Evolutionary conservation across 805 yeast genomes (phyloP), one percentile per base, ranked within the genome.

Genomic region (Lipomyces anomalus): DNA sequence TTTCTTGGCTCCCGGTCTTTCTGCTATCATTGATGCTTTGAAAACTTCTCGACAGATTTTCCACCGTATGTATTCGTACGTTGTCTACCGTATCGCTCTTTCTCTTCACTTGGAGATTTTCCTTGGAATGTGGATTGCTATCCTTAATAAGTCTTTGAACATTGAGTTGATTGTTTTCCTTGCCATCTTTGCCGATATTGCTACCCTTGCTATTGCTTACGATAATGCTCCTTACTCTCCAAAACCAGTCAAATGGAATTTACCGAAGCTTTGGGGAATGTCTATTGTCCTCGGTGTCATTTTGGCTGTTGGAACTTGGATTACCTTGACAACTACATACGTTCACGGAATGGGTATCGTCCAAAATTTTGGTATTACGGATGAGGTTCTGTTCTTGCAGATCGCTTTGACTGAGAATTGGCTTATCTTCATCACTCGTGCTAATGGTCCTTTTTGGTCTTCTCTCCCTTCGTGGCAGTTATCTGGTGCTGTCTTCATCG

Each of bases 61-160:
- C 95, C 96, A 88, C 89, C 84, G 96, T 78, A 88, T 88, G 96
- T 87, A 88, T 80, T 79, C 96, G 61, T 88, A 88, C 73, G 95
- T 88, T 74, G 95, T 87, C 64, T 88, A 88, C 89, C 89, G 96
- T 78, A 88, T 88, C 70, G 96, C 96, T 67, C 75, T 87, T 67
- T 88, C 95, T 54, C 78, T 87, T 66, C 96, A 87, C 74, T 82
- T 87, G 78, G 96, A 88, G 74, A 72, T 87, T 64, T 87, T 87
- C 83, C 75, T 88, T 63, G 96, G 95, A 75, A 76, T 87, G 68
- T 88, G 96, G 95, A 86, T 87, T 78, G 95, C 95, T 63, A 87
- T 88, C 69, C 76, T 87, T 72, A 82, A 88, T 76, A 74, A 74
- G 65, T 81, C 94, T 52, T 74, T 87, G 72, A 74, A 86, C 76